Evolutionary conservation across 2,329 filamentous ascomycete genomes (phyloP).

Genomic region (Coleophoma cylindrospora): DNA sequence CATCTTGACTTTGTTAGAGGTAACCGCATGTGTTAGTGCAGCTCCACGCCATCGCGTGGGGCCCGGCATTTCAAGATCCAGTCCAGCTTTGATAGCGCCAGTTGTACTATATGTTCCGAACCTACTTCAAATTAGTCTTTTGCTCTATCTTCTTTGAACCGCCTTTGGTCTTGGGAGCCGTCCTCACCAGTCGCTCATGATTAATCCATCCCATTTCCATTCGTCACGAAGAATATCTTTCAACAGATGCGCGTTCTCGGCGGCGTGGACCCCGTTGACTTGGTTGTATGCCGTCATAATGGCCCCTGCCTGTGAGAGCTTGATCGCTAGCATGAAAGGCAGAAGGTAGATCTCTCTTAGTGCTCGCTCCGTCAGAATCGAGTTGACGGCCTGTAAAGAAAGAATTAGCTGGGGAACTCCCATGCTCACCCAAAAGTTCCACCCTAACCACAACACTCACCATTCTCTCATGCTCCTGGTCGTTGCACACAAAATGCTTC

Average conservation of each 20-base stretch:
- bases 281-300: slow-evolving; percentile 41
- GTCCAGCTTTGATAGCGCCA: slow-evolving; percentile 41
- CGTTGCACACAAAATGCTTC: slow-evolving; percentile 41
- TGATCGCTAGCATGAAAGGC: slow-evolving; percentile 37
- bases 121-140: slow-evolving; percentile 46
- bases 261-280: slow-evolving; percentile 37
- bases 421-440: no score
- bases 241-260: slow-evolving; percentile 30
- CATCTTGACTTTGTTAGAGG: slow-evolving; percentile 7
- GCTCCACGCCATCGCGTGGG: slow-evolving; percentile 24
- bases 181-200: slow-evolving; percentile 41
- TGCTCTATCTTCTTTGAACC: slow-evolving; percentile 7
- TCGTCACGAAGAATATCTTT: slow-evolving; percentile 32
- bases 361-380: slow-evolving; percentile 29
- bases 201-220: slow-evolving; percentile 37
- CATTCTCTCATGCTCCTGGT: slow-evolving; percentile 32
- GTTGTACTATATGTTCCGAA: slow-evolving; percentile 26
- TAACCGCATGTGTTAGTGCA: slow-evolving; percentile 5
- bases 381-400: slow-evolving; percentile 19
- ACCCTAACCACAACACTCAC: not conserved
- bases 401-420: not conserved
- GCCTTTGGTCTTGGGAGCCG: not conserved
- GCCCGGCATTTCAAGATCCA: slow-evolving; percentile 56
- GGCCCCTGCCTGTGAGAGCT: slow-evolving; percentile 33
- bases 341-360: slow-evolving; percentile 36